Base-by-base conservation (phyloP, 805 yeast species). In the Zygotorulaspora chibaensis region DNA sequence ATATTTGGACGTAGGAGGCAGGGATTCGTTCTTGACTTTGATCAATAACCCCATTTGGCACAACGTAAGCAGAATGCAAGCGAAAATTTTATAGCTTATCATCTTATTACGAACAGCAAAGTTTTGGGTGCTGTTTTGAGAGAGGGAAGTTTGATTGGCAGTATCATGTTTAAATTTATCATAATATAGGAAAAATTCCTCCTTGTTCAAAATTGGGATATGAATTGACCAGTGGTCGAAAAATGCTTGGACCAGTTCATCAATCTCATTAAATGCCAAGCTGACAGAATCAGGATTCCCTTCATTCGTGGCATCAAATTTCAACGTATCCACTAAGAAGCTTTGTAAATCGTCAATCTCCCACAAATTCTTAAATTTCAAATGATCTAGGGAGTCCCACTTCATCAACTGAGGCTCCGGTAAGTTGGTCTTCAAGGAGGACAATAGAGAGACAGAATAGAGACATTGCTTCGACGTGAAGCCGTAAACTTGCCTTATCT, bases 141-240 rank as follows among this genome's bases (percentile, higher is more conserved):
- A 47, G 9, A 53, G 35, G 2, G 54, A 35, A 11, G 46, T 38
- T 36, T 31, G 34, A 2, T 35, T 47, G 16, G 31, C 43, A 9
- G 48, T 35, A 35, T 52, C 55, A 16, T 47, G 45, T 41, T 54
- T 53, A 34, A 62, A 57, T 27, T 55, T 53, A 17, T 47, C 55
- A 59, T 85, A 87, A 51, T 79, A 78, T 17, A 70, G 68, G 59
- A 83, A 70, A 56, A 89, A 89, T n/a, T 79, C 74, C 35, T 77
- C 77, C 51, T 80, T 79, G 61, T 86, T 87, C 43, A 89, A 58
- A 12, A 87, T 71, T 0, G 96, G 95, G 17, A 83, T 70, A 4
- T 79, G 65, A 20, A 76, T 72, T 25, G 85, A 83, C 95, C 96
- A 89, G 47, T 84, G 83, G 50, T 79, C 81, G 65, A 87, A 88